Conservation (phyloP, 164 flowering plant genomes). For the Macadamia tetraphylla region DNA sequence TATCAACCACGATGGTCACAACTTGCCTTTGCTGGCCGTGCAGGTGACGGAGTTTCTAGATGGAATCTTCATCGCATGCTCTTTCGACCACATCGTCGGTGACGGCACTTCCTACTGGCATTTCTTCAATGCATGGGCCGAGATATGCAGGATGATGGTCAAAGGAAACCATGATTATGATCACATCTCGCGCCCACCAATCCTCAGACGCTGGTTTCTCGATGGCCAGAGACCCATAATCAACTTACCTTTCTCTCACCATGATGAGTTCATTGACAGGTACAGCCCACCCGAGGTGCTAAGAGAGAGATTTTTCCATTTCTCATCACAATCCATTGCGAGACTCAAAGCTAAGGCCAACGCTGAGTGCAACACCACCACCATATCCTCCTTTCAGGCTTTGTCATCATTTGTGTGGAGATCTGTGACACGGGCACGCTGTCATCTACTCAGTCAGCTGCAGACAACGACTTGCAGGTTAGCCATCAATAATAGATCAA, state of each 20-base stretch:
- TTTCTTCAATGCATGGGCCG: slow-evolving; percentile 43
- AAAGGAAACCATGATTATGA: no score
- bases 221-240: no score
- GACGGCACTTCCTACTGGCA: slow-evolving; percentile 61
- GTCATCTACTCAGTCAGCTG: background rate
- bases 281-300: no score
- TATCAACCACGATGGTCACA: slow-evolving; percentile 48
- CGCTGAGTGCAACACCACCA: background rate
- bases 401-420: slow-evolving; percentile 35
- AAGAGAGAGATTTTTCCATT: no score
- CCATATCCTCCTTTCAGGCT: slow-evolving; percentile 35
- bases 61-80: slow-evolving; percentile 52
- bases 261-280: no score
- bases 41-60: slow-evolving; percentile 55
- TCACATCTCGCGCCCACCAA: no score
- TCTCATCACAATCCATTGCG: no score
- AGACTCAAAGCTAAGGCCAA: no score
- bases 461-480: slow-evolving; percentile 8
- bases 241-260: no score
- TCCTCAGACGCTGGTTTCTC: no score
- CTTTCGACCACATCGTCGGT: slow-evolving; percentile 38
- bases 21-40: slow-evolving; percentile 33
- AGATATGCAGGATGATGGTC: slow-evolving; percentile 19
- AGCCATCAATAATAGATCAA: slow-evolving; percentile 11
- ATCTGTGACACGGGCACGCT: slow-evolving; percentile 14